Percentiles rank a stretch among this genome's conserved stretches.
phyloP scores from a whole-genome alignment of 306 rosid genomes.

The Vigna trinervia region DNA sequence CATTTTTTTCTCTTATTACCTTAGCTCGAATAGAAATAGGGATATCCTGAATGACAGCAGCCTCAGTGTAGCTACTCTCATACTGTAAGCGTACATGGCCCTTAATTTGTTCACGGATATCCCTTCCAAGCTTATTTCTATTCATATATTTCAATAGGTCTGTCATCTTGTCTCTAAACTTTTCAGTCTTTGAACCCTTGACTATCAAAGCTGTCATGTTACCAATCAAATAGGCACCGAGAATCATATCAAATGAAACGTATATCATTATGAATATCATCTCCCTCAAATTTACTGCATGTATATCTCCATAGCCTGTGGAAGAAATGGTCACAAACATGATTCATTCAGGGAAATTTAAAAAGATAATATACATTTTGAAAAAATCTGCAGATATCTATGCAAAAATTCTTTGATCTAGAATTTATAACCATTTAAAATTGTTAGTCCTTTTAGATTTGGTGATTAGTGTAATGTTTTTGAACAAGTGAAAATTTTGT shows the following conservation, averaged over 20 bases:
- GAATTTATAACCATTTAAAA: neutral
- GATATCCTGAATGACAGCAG: slow-evolving; percentile 78
- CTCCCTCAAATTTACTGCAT: slow-evolving; percentile 95
- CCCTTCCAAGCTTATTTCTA: slow-evolving; percentile 85
- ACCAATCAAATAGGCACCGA: slow-evolving; percentile 98
- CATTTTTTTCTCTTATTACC: slow-evolving; percentile 55
- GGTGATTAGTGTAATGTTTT: no score
- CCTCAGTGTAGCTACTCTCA: slow-evolving; percentile 93
- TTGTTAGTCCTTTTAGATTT: neutral
- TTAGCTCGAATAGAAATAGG: slow-evolving; percentile 89
- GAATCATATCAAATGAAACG: slow-evolving; percentile 93
- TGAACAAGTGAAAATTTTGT: no score
- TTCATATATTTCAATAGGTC: slow-evolving; percentile 90
- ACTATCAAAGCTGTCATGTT: slow-evolving; percentile 99
- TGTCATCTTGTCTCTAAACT: slow-evolving; percentile 91
- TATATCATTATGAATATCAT: slow-evolving; percentile 95
- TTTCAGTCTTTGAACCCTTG: slow-evolving; percentile 97
- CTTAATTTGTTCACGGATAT: slow-evolving; percentile 87
- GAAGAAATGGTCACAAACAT: slow-evolving; percentile 39
- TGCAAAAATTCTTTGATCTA: neutral
- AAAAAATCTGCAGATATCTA: neutral
- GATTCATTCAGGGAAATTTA: slow-evolving; percentile 26
- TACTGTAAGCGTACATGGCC: slow-evolving; percentile 89
- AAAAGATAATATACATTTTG: slow-evolving; percentile 24
- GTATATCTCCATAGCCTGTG: slow-evolving; percentile 97